A percentile compares a stretch with the other conserved stretches of the same genome.
Evolutionary conservation across 306 rosid genomes (phyloP).

Genomic region (Echinosophora koreensis): DNA sequence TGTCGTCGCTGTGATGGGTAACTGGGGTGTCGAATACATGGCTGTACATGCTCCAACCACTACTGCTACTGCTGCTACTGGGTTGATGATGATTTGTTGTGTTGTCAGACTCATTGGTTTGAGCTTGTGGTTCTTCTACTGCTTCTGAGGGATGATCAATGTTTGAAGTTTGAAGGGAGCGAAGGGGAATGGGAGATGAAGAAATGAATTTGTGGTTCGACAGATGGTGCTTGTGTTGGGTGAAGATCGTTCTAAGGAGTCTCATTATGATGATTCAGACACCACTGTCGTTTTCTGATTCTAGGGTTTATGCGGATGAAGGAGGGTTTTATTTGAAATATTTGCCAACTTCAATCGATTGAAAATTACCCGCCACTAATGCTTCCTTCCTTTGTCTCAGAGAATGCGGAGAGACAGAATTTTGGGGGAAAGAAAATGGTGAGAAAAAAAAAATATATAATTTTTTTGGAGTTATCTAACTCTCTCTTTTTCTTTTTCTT

Average conservation of each 20-base stretch:
- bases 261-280: constrained; percentile 41
- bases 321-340: not conserved
- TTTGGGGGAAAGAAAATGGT: too few relatives aligned
- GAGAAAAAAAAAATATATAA: too few relatives aligned
- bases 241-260: constrained; percentile 59
- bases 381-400: too few relatives aligned
- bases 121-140: not conserved
- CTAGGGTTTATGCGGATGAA: constrained; percentile 31
- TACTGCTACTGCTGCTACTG: not conserved
- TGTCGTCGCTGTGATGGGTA: not conserved
- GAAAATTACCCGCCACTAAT: too few relatives aligned
- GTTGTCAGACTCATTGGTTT: not conserved
- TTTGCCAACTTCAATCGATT: too few relatives aligned
- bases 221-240: constrained; percentile 49
- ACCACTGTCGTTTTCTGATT: too few relatives aligned
- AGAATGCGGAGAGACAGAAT: too few relatives aligned
- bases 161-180: not conserved
- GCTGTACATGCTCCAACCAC: constrained; percentile 59
- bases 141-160: not conserved
- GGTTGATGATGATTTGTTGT: not conserved
- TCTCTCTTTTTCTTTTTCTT: too few relatives aligned
- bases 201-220: constrained; percentile 33
- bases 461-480: too few relatives aligned
- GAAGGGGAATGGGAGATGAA: constrained; percentile 43
- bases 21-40: constrained; percentile 33